Conservation (phyloP, 2,329 filamentous ascomycete genomes). For the Fusarium humuli region DNA sequence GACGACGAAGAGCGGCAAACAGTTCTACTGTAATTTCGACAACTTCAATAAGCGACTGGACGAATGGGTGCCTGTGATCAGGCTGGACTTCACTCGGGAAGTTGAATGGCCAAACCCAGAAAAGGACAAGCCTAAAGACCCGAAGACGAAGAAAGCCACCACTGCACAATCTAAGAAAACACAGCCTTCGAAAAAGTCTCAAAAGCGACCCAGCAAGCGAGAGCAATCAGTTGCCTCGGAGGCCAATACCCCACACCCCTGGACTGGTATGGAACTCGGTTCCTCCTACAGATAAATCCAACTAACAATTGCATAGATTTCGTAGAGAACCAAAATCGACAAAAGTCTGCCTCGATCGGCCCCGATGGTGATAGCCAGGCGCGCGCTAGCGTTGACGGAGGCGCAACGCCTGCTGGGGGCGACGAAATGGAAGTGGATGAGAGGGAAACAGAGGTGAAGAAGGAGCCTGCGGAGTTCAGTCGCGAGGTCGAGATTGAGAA, state of each 20-base stretch:
- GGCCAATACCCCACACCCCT: slow-evolving; percentile 65
- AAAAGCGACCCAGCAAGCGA: slow-evolving; percentile 66
- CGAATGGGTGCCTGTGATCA: slow-evolving; percentile 87
- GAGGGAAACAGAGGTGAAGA: slow-evolving; percentile 58
- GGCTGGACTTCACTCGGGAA: slow-evolving; percentile 88
- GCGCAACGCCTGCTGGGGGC: slow-evolving; percentile 58
- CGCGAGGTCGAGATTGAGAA: slow-evolving; percentile 96
- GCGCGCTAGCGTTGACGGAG: slow-evolving; percentile 57
- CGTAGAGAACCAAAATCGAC: slow-evolving; percentile 60
- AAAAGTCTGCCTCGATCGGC: slow-evolving; percentile 57
- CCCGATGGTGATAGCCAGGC: slow-evolving; percentile 60
- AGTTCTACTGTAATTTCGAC: slow-evolving; percentile 97
- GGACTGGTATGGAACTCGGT: slow-evolving; percentile 52
- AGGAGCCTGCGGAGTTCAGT: slow-evolving; percentile 70
- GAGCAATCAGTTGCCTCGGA: slow-evolving; percentile 67
- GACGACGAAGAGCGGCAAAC: slow-evolving; percentile 86
- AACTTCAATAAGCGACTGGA: slow-evolving; percentile 91
- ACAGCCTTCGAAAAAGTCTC: slow-evolving; percentile 67
- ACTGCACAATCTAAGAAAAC: slow-evolving; percentile 68
- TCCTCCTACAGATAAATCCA: not conserved
- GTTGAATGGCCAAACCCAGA: slow-evolving; percentile 97
- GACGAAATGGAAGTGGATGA: slow-evolving; percentile 70
- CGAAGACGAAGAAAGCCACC: slow-evolving; percentile 77
- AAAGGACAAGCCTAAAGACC: slow-evolving; percentile 80
- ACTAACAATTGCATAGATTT: slow-evolving; percentile 53